A percentile compares a stretch with the other conserved stretches of the same genome.
Conservation (phyloP, 345 rosid species). For the Hypericum androsaemum region DNA sequence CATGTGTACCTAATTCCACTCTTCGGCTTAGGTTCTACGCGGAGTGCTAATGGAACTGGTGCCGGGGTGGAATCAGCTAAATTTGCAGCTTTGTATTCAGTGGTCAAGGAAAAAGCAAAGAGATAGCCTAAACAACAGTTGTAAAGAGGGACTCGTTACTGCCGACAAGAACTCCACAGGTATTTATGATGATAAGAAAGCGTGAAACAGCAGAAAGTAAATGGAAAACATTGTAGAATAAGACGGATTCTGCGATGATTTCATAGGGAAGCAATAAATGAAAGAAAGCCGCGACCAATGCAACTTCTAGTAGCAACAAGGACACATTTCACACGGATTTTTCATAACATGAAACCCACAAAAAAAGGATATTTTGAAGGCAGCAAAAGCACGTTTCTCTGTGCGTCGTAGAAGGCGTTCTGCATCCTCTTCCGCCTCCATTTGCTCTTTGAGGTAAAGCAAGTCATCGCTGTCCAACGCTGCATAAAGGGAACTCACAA, state of each 20-base stretch:
- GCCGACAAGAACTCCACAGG: too few relatives aligned
- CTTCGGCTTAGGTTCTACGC: conserved; percentile 93
- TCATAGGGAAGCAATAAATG: background rate
- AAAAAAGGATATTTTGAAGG: conserved; percentile 87
- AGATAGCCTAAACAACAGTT: background rate
- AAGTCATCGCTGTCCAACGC: conserved; percentile 99
- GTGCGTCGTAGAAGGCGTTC: conserved; percentile 92
- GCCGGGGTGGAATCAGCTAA: conserved; percentile 84
- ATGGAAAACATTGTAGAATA: background rate
- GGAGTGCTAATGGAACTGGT: conserved; percentile 71
- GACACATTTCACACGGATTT: too few relatives aligned
- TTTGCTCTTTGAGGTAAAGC: conserved; percentile 94
- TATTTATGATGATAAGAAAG: too few relatives aligned
- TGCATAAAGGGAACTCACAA: conserved; percentile 41
- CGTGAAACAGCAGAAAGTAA: background rate
- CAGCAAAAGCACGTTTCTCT: conserved; percentile 95
- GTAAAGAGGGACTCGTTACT: too few relatives aligned
- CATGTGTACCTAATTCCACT: conserved; percentile 70
- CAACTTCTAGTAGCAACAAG: too few relatives aligned
- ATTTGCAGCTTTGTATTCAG: conserved; percentile 73
- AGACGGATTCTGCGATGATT: background rate
- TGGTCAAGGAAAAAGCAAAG: conserved; percentile 34
- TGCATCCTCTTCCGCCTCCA: conserved; percentile 99
- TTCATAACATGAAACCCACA: too few relatives aligned
- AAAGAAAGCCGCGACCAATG: background rate